phyloP scores from a whole-genome alignment of 2,329 filamentous ascomycete species.

The Botrytis pseudocinerea region DNA sequence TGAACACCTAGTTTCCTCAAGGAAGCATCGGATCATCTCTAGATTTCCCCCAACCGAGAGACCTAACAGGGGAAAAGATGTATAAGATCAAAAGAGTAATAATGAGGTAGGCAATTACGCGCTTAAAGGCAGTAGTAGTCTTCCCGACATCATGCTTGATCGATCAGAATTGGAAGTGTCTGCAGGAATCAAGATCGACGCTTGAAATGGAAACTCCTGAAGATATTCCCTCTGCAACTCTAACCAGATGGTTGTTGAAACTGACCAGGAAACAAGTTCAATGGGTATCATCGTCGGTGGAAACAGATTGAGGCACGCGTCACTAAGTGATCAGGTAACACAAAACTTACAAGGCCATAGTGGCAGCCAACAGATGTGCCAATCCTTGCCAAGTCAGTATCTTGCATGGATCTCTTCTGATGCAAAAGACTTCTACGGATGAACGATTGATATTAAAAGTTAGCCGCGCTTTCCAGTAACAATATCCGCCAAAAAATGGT shows the following conservation, averaged over 20 bases:
- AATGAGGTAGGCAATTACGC: not conserved
- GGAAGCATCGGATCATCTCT: not conserved
- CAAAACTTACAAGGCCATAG: not conserved
- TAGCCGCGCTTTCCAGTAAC: constrained; percentile 11
- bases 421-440: not conserved
- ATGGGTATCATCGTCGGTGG: not conserved
- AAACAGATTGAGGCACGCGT: not conserved
- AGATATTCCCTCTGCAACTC: too few species aligned
- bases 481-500: not conserved
- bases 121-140: not conserved
- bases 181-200: not conserved
- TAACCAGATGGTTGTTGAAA: not conserved
- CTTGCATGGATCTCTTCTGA: not conserved
- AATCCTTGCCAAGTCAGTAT: not conserved
- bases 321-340: not conserved
- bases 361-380: not conserved
- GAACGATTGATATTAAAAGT: not conserved
- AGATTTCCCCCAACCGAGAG: not conserved
- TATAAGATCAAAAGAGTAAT: too few species aligned
- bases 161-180: not conserved
- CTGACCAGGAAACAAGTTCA: not conserved
- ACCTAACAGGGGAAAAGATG: not conserved
- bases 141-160: not conserved
- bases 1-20: too few species aligned
- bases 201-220: not conserved